Evolutionary conservation across 148 eudicot genomes (phyloP), one percentile per base, ranked within the genome.

Genomic region (Camellia granthamiana): DNA sequence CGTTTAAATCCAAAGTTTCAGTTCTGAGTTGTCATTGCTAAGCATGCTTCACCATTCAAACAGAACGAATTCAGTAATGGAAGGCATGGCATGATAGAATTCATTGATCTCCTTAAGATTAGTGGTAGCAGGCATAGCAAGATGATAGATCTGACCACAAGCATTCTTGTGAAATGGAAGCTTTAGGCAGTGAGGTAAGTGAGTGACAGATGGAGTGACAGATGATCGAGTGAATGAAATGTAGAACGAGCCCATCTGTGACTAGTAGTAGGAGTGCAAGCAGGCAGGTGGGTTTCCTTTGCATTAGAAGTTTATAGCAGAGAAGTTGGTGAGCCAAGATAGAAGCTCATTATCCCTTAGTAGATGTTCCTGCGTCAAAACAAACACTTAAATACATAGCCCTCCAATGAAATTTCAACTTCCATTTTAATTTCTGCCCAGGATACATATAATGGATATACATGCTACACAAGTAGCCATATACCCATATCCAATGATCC

Each of bases 31-130:
- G 89, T 88, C 91, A 92, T 86, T 81, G 91, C 83, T 84, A 85
- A 80, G 87, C 87, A 93, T 87, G 90, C 94, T 95, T 93, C 97
- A 79, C 86, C 92, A 82, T 83, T 90, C 86, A 87, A 81, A 86
- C 84, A 88, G 94, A 93, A 93, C 75, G 85, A 72, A 74, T 75
- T 90, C 97, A 87, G 91, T 81, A 92, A 84, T 87, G 84, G 88
- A 86, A 90, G 90, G 88, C 85, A 89, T 89, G 86, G 91, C 90
- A 91, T 84, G 91, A 88, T 76, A 84, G 80, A 86, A 81, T 83
- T 84, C 84, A 87, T 80, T 82, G 88, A 83, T 82, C 88, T 80
- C 70, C 81, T 30, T 77, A 85, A 82, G 84, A 83, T 86, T 84
- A 78, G 85, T 82, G 81, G 88, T 84, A 77, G 84, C 54, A 80